Base-by-base conservation (phyloP, 495 filamentous ascomycete genomes). In the Alectoria sarmentosa region DNA sequence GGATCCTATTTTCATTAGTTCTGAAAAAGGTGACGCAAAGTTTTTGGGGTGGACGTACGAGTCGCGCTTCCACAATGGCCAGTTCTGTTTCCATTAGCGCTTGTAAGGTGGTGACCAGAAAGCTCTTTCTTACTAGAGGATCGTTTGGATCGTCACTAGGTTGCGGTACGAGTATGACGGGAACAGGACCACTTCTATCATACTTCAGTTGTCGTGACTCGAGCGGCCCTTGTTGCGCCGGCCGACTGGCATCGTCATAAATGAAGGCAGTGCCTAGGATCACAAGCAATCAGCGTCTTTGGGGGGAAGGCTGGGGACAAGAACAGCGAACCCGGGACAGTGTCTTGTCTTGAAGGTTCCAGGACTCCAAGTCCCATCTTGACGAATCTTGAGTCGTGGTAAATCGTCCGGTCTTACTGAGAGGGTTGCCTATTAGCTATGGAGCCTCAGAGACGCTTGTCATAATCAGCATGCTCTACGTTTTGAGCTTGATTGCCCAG, bases 21-120 rank as follows among this genome's bases (percentile, higher is more conserved):
- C n/a, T n/a, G n/a, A n/a, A n/a, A n/a, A n/a, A n/a, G n/a, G n/a
- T n/a, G n/a, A n/a, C n/a, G n/a, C n/a, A n/a, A n/a, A n/a, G n/a
- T n/a, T n/a, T n/a, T n/a, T n/a, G n/a, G n/a, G n/a, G n/a, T n/a
- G n/a, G n/a, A n/a, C n/a, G n/a, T n/a, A n/a, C n/a, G 87, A 67
- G 67, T 97, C 92, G 69, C 91, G 89, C 69, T 86, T 86, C 89
- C 89, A 92, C 67, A 93, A 72, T 48, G 92, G 87, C 92, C 92
- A 96, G 73, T 97, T 97, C 87, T 91, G 71, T 21, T 48, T 67
- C 42, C 60, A 66, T 75, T 65, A 73, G 70, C 54, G 41, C 56
- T 46, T 63, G 54, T 13, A 3, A 26, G 56, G 9, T 61, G 15
- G 32, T 56, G 19, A 52, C 58, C 38, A 37, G 44, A 58, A 70